Conservation (phyloP, 1,284 basidiomycete genomes). For the Tilletiaria anomala region DNA sequence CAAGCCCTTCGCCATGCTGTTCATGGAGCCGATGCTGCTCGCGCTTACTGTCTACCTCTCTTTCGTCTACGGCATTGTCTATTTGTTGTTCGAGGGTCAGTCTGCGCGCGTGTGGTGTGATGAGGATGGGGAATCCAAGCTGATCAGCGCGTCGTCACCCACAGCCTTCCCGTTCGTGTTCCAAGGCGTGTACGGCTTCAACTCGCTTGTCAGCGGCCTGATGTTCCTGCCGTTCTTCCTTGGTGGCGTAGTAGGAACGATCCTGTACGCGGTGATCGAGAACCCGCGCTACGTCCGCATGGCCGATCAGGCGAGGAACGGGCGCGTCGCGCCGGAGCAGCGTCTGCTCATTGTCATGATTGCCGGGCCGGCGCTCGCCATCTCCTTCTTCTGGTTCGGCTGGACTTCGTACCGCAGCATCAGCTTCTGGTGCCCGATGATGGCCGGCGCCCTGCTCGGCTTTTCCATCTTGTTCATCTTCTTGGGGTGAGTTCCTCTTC, state of each 20-base stretch:
- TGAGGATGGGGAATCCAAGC: neutral
- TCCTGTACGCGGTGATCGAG: conserved; percentile 15
- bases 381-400: conserved; percentile 40
- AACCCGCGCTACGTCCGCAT: conserved; percentile 22
- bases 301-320: conserved; percentile 16
- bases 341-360: conserved; percentile 29
- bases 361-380: conserved; percentile 36
- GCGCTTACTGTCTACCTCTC: conserved; percentile 59
- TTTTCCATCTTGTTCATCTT: conserved; percentile 48
- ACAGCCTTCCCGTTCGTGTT: conserved; percentile 39
- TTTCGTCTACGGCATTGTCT: conserved; percentile 50
- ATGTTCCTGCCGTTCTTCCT: conserved; percentile 38
- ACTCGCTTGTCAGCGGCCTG: conserved; percentile 27
- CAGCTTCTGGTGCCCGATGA: conserved; percentile 44
- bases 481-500: conserved; percentile 41
- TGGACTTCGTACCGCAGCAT: conserved; percentile 25
- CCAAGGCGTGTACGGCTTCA: conserved; percentile 22
- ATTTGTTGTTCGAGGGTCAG: neutral
- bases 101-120: neutral
- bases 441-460: conserved; percentile 43
- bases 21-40: conserved; percentile 63
- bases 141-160: no score
- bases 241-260: conserved; percentile 19
- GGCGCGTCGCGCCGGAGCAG: conserved; percentile 31
- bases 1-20: conserved; percentile 46